Base-by-base conservation (phyloP, 2,329 filamentous ascomycete species). In the Orbilia brochopaga region DNA sequence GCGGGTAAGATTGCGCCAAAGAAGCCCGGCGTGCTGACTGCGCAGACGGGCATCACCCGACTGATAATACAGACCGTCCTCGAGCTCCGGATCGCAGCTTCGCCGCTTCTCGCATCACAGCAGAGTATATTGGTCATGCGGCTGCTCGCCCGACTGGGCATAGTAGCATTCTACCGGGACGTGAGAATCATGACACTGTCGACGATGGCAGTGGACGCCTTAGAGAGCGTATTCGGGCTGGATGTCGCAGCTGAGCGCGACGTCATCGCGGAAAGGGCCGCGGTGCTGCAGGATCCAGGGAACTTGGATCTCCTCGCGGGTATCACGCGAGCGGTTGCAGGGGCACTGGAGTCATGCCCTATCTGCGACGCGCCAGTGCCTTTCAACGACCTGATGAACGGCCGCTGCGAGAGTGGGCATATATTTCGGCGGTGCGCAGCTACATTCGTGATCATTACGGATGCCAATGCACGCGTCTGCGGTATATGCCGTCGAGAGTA, bases 351-450 rank as follows among this genome's bases (percentile, higher is more conserved):
- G 30, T 60, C 19, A 11, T 72, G 67, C 42, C 24, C 30, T 13
- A 46, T 53, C 30, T 72, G 67, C 30, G 30, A 5, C 0, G 30
- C 15, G 1, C 7, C 17, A 1, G 50, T 65, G 1, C 55, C 50
- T 2, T 65, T 72, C 24, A 42, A 61, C 19, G 67, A 72, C 52
- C 32, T 72, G 55, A 72, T 72, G 67, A 72, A 40, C 32, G 67
- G 50, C 19, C 48, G 67, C 42, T 72, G 67, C 51, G 60, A 51
- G 15, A 72, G 40, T 2, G 67, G 67, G 1, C 67, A 72, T 61
- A 44, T 72, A 17, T 65, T 72, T 21, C 64, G 66, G 51, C 60
- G 67, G 32, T 72, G 67, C 19, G 67, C 67, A 0, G 30, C 60
- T 10, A 65, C 60, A 8, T 72, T 72, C 37, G 17, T 61, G 2